Percentiles rank a stretch among this genome's conserved stretches.
phyloP scores from a whole-genome alignment of 306 rosid genomes.

The Herpetospermum pedunculosum region DNA sequence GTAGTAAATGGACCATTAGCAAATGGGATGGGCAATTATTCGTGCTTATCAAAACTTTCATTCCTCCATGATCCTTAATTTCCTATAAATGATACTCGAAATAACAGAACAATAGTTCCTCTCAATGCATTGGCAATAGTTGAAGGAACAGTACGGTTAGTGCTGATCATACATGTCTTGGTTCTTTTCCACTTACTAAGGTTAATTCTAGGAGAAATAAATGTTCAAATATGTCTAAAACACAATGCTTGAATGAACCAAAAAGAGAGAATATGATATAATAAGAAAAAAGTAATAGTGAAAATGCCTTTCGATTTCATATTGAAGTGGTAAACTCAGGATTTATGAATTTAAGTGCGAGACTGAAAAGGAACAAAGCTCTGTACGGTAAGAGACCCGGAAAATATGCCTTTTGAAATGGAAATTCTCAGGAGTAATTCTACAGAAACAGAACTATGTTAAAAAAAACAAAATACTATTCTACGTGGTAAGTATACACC shows the following conservation, averaged over 20 bases:
- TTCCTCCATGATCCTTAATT: neutral
- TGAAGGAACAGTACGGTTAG: neutral
- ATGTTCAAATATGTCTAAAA: constrained; percentile 17
- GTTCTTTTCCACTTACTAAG: neutral
- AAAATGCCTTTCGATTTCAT: constrained; percentile 5
- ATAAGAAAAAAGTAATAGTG: neutral
- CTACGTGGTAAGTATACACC: neutral
- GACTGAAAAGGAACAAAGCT: neutral
- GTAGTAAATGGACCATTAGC: constrained; percentile 11
- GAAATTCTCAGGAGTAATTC: neutral
- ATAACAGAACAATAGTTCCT: neutral
- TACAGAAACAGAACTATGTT: neutral
- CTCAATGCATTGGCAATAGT: neutral
- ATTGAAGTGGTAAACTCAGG: neutral
- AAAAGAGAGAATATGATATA: constrained; percentile 1
- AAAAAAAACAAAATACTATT: neutral
- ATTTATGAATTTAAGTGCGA: neutral
- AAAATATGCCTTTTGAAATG: neutral
- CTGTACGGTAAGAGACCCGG: neutral
- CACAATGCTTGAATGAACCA: constrained; percentile 14
- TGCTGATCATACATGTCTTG: neutral
- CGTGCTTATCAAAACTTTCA: constrained; percentile 11
- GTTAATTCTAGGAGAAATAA: neutral
- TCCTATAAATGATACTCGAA: constrained; percentile 2
- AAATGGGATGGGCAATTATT: constrained; percentile 3